Base-by-base conservation (phyloP, 768 basidiomycete species). In the Suillus subaureus region DNA sequence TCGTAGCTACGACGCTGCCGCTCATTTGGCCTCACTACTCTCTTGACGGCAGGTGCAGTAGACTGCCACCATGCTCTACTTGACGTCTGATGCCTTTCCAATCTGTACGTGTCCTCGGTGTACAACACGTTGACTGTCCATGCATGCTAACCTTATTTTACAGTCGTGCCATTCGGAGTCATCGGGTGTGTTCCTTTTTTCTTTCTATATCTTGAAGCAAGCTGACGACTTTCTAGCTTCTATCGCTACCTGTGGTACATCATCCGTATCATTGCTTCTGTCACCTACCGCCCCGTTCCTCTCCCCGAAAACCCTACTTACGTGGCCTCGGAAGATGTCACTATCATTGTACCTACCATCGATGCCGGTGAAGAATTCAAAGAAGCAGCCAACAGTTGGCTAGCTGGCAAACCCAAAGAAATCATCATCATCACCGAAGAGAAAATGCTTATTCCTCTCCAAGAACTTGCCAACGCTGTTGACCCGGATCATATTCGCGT, bases 311-410 rank as follows among this genome's bases (percentile, higher is more conserved):
- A 94, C 75, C 94, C 95, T 1, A 96, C 94, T 26, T 97, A 96
- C 75, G 81, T 92, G 72, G 91, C 94, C 61, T 84, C 87, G 1
- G 95, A 97, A 75, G 95, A 97, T 81, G 95, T 97, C 69, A 97
- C 95, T 49, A 96, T 97, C 74, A 94, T 97, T 66, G 96, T 97
- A 3, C 95, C 95, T 45, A 97, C 94, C 67, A 96, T 97, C 73
- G 95, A 97, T 75, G 94, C 96, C 3, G 96, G 95, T 60, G 94
- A 96, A 77, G 94, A 95, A 78, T 96, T 96, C 83, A 93, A 94
- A 81, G 91, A 94, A 77, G 94, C 94, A 47, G 95, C 95, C 40
- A 85, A 91, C 79, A 90, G 87, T 72, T 97, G 94, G 96, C 91
- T 97, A 68, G 89, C 89, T 70, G 93, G 94, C 71, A 90, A 92